Evolutionary conservation across 495 filamentous ascomycete genomes (phyloP), one percentile per base, ranked within the genome.

Genomic region (Penicillium diatomitis): DNA sequence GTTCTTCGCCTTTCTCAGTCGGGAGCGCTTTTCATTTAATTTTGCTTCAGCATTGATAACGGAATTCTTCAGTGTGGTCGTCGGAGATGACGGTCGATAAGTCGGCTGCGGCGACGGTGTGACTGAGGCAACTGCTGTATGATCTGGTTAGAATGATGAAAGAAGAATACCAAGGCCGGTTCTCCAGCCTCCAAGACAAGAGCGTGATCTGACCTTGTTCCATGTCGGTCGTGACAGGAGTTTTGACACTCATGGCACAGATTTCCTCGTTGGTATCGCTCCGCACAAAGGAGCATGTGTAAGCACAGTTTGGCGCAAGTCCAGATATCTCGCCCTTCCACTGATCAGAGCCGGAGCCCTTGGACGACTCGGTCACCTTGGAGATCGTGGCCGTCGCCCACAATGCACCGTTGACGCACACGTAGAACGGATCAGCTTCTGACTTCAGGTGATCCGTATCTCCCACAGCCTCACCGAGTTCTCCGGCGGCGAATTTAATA

Each of bases 301-400:
- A 96, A 56, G 82, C 90, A 47, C 87, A 89, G 56, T 84, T 77
- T 6, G 90, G 86, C 9, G 88, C 87, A 36, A 96, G 80, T 39
- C 90, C 90, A 44, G 87, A 92, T 31, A 96, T 87, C 66, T 94
- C 87, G 37, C 88, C 90, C 40, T 77, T 78, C 85, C 86, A 96
- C 45, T 70, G 63, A 31, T 65, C 65, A 44, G 64, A 54, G 51
- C 60, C 79, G 39, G 80, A 74, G 12, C 71, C 77, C 50, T 78
- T 78, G 7, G 77, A 71, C 47, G 58, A 48, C 50, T 76, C 70
- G 9, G 64, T 61, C 30, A 78, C 73, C 37, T 73, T 71, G 44
- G 70, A 73, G 55, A 95, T 87, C 34, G 79, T 78, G 6, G 83
- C 86, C 9, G 88, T 89, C 47, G 87, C 86, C 90, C 90, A 96